Evolutionary conservation across 345 rosid genomes (phyloP), one percentile per base, ranked within the genome.

Genomic region (Populus euphratica): DNA sequence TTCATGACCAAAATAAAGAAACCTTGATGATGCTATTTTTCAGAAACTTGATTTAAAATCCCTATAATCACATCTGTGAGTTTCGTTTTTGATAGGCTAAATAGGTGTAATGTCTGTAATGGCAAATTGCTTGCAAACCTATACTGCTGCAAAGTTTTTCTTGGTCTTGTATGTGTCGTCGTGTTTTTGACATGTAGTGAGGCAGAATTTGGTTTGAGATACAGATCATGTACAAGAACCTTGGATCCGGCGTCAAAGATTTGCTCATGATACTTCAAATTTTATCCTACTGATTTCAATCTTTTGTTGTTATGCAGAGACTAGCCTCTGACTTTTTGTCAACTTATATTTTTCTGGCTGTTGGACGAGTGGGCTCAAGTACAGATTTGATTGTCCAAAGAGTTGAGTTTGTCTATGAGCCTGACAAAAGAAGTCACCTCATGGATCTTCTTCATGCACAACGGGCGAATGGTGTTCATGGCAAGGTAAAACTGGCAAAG

Each of bases 391-490:
- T 96, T 82, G 92, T 86, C 76, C 99, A 96, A 83, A 91, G 99
- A 83, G 98, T 96, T 79, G 99, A 93, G 81, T 90, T 89, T 85
- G 99, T 96, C 70, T 93, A 87, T 2, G 98, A 96, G 50, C 81
- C 97, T 43, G 99, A 96, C 88, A 96, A 96, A 86, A 93, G 99
- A 89, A 96, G 99, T 82, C 95, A 93, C 74, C 98, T 96, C 62
- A 96, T 96, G 99, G 99, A 96, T 83, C 98, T 96, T 73, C 97
- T 96, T 82, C 97, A 93, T 69, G 99, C 99, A 23, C 99, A 96
- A 78, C 90, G 91, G 86, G 94, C 82, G 73, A 90, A 84, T 87
- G 98, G 87, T 78, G 79, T 79, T 81, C 91, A 91, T 44, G 88
- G 89, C 76, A 96, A 92, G 99, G 99, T 96, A 87, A 31, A 79